phyloP scores from a whole-genome alignment of 1,139 yeast genomes.

The Wickerhamomyces sp. region DNA sequence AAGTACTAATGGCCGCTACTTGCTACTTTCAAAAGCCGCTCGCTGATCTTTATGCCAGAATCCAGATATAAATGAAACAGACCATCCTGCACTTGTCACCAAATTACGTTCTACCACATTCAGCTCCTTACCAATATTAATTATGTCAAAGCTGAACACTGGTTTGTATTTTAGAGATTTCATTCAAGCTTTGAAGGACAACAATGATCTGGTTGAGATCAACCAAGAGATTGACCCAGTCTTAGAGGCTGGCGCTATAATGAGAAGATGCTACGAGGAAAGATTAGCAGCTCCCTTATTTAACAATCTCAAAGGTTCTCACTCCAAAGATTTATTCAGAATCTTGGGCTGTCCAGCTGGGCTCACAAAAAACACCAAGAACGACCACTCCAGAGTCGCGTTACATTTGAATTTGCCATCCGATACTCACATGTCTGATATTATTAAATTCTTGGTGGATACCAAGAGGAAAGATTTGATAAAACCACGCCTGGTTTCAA shows the following conservation, averaged over 20 bases:
- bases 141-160: constrained; percentile 9
- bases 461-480: constrained; percentile 7
- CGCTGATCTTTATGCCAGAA: too few species aligned
- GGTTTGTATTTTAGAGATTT: constrained; percentile 22
- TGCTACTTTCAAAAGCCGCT: too few species aligned
- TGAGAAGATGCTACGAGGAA: constrained; percentile 19
- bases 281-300: constrained; percentile 19
- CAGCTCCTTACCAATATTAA: neutral
- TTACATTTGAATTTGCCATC: constrained; percentile 20
- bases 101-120: too few species aligned
- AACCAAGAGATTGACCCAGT: constrained; percentile 19
- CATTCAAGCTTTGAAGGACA: constrained; percentile 14
- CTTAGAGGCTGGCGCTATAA: constrained; percentile 23
- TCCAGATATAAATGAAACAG: too few species aligned
- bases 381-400: constrained; percentile 23
- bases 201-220: constrained; percentile 21
- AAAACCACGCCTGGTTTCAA: neutral
- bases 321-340: constrained; percentile 4
- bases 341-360: constrained; percentile 14
- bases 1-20: too few species aligned
- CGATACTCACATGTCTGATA: constrained; percentile 17
- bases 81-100: too few species aligned
- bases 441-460: constrained; percentile 16
- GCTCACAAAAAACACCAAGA: constrained; percentile 6
- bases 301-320: constrained; percentile 14